A percentile compares a stretch with the other conserved stretches of the same genome.
phyloP scores from a whole-genome alignment of 2,329 filamentous ascomycete species.

The Trematosphaeria pertusa region DNA sequence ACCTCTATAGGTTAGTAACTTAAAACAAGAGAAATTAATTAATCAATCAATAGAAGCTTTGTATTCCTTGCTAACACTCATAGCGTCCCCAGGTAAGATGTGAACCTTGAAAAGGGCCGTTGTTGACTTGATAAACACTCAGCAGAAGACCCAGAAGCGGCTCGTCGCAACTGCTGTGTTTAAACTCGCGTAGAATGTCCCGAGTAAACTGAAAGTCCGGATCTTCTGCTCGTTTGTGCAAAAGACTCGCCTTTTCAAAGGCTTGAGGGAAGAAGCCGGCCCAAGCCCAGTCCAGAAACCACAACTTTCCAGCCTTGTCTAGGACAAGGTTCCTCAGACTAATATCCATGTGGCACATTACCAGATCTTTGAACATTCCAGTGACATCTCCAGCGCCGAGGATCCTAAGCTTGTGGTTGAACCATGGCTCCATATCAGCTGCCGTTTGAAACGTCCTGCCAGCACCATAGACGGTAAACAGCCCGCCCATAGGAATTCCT shows the following conservation, averaged over 20 bases:
- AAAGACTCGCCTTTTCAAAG: conserved; percentile 1
- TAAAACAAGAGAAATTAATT: no score
- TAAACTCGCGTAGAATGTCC: conserved; percentile 1
- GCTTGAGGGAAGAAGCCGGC: conserved; percentile 1
- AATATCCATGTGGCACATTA: conserved; percentile 2
- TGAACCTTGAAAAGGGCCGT: conserved; percentile 3
- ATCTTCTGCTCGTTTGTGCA: conserved; percentile 1
- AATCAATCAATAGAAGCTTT: background rate
- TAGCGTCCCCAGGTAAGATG: background rate
- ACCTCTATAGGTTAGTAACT: no score
- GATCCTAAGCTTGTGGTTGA: conserved; percentile 2
- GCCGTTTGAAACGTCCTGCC: conserved; percentile 1
- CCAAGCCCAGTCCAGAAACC: conserved; percentile 3
- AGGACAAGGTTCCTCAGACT: conserved; percentile 1
- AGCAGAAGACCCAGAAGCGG: conserved; percentile 1
- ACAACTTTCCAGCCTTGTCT: conserved; percentile 3
- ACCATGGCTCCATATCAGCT: conserved; percentile 2
- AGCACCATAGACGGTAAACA: conserved; percentile 1
- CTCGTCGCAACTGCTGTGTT: background rate
- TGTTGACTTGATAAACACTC: conserved; percentile 2
- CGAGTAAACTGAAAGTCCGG: conserved; percentile 1
- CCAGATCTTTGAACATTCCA: background rate
- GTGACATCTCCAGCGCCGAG: conserved; percentile 1
- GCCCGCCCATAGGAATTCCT: background rate
- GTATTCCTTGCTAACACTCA: no score